Percentiles rank a stretch among this genome's conserved stretches.
phyloP scores from a whole-genome alignment of 148 eudicot genomes.

The Camellia lanceoleosa region DNA sequence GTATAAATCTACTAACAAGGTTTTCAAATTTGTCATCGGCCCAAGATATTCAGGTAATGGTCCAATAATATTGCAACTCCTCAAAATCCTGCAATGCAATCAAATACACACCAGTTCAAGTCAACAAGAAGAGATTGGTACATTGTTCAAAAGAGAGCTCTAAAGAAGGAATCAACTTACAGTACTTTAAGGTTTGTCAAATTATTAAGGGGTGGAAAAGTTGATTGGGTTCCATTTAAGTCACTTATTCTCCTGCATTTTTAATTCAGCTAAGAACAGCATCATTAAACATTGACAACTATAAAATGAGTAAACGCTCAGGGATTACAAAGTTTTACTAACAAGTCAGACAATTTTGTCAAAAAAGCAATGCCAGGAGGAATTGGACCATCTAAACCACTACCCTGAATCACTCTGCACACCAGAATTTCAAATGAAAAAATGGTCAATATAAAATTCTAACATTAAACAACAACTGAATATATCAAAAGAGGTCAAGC shows the following conservation, averaged over 20 bases:
- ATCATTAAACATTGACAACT: neutral
- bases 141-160: neutral
- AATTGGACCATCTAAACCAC: conserved; percentile 45
- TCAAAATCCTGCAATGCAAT: conserved; percentile 25
- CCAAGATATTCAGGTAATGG: conserved; percentile 26
- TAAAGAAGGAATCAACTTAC: conserved; percentile 13
- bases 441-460: neutral
- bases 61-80: conserved; percentile 31
- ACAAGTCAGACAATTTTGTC: conserved; percentile 32
- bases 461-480: neutral
- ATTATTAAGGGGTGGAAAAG: conserved; percentile 20
- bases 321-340: conserved; percentile 17
- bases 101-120: neutral
- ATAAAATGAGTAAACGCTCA: neutral
- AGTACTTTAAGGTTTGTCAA: conserved; percentile 12
- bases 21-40: conserved; percentile 9
- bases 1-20: conserved; percentile 21
- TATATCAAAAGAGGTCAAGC: neutral
- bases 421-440: neutral
- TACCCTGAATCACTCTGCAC: conserved; percentile 35
- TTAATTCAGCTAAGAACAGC: neutral
- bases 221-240: conserved; percentile 19
- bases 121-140: neutral
- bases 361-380: conserved; percentile 33
- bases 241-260: conserved; percentile 42